A percentile compares a stretch with the other conserved stretches of the same genome.
phyloP scores from a whole-genome alignment of 345 rosid species.

The Geranium rotundifolium region DNA sequence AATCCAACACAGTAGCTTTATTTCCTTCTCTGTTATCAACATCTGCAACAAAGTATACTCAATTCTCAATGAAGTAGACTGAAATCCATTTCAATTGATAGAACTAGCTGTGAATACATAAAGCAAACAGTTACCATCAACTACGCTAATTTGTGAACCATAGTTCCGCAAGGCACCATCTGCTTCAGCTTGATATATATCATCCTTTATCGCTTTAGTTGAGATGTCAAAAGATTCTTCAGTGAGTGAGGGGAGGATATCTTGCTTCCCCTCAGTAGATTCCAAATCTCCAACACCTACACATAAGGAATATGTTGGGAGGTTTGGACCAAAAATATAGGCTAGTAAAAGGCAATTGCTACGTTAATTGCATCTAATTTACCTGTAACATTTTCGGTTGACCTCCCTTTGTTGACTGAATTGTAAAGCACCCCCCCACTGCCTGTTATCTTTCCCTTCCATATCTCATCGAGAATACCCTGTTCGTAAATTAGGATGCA shows the following conservation, averaged over 20 bases:
- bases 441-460: constrained; percentile 54
- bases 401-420: constrained; percentile 28
- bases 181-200: constrained; percentile 8
- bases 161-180: constrained; percentile 11
- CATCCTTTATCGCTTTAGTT: constrained; percentile 16
- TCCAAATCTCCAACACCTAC: constrained; percentile 26
- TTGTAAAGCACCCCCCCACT: constrained; percentile 37
- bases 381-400: constrained; percentile 33
- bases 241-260: constrained; percentile 12
- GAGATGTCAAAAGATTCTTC: constrained; percentile 20
- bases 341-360: background rate
- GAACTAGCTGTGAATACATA: background rate
- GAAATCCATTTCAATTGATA: background rate
- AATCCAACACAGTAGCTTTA: background rate
- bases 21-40: background rate
- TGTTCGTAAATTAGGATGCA: constrained; percentile 10
- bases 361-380: constrained; percentile 5
- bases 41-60: background rate
- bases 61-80: background rate
- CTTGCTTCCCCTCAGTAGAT: constrained; percentile 30
- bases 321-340: constrained; percentile 3
- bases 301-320: constrained; percentile 4
- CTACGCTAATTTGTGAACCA: constrained; percentile 8
- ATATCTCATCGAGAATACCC: constrained; percentile 49
- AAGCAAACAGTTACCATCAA: constrained; percentile 16